Evolutionary conservation across 768 basidiomycete genomes (phyloP).

Genomic region (Lactarius indigo): DNA sequence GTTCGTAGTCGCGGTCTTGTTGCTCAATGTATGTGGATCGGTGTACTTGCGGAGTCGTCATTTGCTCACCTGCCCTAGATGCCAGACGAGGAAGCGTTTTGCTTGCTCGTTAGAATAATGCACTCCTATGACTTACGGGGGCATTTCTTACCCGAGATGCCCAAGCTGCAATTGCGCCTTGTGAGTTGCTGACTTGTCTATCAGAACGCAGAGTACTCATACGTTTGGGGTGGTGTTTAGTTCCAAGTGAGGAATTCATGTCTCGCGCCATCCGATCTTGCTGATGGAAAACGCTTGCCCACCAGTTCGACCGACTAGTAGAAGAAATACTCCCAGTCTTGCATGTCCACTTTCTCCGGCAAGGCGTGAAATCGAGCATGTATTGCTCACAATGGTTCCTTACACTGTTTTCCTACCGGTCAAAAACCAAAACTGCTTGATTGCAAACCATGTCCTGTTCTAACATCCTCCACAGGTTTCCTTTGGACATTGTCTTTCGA

Average conservation of each 20-base stretch:
- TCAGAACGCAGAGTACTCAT: background rate
- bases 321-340: constrained; percentile 92
- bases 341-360: constrained; percentile 88
- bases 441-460: background rate
- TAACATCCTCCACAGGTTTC: constrained; percentile 57
- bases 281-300: constrained; percentile 16
- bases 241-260: constrained; percentile 48
- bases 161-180: constrained; percentile 88
- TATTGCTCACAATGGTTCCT: constrained; percentile 99
- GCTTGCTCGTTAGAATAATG: constrained; percentile 91
- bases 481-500: constrained; percentile 88
- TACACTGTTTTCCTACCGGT: constrained; percentile 95
- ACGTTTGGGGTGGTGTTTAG: constrained; percentile 31
- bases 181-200: constrained; percentile 40
- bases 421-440: constrained; percentile 26
- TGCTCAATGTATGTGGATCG: constrained; percentile 69
- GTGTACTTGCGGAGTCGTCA: background rate
- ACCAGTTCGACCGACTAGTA: constrained; percentile 86
- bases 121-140: constrained; percentile 93
- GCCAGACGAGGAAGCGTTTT: constrained; percentile 99
- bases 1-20: constrained; percentile 90
- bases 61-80: constrained; percentile 52
- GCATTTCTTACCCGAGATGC: constrained; percentile 99
- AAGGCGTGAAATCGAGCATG: constrained; percentile 97
- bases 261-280: background rate